These are phyloP conservation scores for Venturia aucupariae DNA, from an alignment of 2,329 filamentous ascomycete genomes.

Conservation along the genomic window DNA sequence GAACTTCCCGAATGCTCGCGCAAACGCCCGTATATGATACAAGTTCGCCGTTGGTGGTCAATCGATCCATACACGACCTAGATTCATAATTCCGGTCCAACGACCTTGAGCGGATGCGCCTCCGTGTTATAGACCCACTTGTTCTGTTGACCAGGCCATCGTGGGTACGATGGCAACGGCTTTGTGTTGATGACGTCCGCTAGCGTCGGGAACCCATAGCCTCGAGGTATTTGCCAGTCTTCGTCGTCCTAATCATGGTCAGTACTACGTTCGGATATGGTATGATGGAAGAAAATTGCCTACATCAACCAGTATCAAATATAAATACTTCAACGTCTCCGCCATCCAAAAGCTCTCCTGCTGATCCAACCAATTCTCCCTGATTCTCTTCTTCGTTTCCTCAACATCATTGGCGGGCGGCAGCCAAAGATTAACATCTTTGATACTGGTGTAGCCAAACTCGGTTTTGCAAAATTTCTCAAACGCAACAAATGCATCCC, in stretches of 20 bases:
- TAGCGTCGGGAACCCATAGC: neutral
- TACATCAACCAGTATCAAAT: constrained; percentile 54
- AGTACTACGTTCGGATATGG: neutral
- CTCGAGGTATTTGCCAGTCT: constrained; percentile 43
- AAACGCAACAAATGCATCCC: constrained; percentile 65
- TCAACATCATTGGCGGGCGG: constrained; percentile 29
- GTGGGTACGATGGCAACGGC: constrained; percentile 10
- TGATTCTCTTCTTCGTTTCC: neutral
- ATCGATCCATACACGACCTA: neutral
- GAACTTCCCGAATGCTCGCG: neutral
- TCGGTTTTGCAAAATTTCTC: constrained; percentile 53
- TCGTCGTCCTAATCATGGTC: constrained; percentile 38
- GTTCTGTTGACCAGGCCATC: constrained; percentile 26
- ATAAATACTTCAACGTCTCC: constrained; percentile 78
- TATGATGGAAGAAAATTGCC: constrained; percentile 16
- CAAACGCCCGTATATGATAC: neutral
- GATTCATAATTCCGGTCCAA: neutral
- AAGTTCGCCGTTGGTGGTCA: neutral
- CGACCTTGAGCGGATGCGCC: constrained; percentile 15
- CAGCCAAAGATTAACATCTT: constrained; percentile 52
- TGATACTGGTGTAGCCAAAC: constrained; percentile 58
- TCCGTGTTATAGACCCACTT: constrained; percentile 16
- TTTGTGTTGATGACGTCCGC: neutral
- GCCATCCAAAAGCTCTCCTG: constrained; percentile 86
- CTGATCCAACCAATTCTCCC: constrained; percentile 55